Conservation (phyloP, 805 yeast species). For the Huiozyma sinensis region DNA sequence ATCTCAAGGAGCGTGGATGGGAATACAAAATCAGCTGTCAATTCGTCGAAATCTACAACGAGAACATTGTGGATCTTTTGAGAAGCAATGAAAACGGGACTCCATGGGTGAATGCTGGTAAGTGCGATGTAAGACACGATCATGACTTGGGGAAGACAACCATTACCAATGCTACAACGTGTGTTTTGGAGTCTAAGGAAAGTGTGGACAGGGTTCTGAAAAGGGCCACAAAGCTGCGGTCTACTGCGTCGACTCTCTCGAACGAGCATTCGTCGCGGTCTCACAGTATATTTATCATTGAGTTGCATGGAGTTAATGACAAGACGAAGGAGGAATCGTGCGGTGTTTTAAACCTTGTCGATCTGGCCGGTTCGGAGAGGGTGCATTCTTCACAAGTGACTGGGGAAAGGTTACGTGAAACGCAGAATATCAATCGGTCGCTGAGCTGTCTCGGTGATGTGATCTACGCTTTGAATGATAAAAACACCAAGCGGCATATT, state of each 20-base stretch:
- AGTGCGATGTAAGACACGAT: conserved; percentile 68
- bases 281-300: conserved; percentile 68
- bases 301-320: conserved; percentile 43
- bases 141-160: conserved; percentile 40
- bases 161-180: conserved; percentile 47
- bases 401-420: conserved; percentile 76
- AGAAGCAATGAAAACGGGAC: conserved; percentile 1
- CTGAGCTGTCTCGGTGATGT: conserved; percentile 86
- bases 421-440: conserved; percentile 82
- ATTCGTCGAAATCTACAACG: conserved; percentile 85
- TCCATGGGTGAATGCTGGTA: conserved; percentile 14
- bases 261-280: conserved; percentile 87
- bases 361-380: conserved; percentile 91
- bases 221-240: conserved; percentile 49
- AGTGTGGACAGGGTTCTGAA: conserved; percentile 42
- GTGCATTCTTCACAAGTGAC: conserved; percentile 60
- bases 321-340: conserved; percentile 36
- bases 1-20: conserved; percentile 50
- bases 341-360: conserved; percentile 73
- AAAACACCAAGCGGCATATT: conserved; percentile 40
- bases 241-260: conserved; percentile 72
- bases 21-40: conserved; percentile 53
- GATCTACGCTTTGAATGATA: conserved; percentile 54
- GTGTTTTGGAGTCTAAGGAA: conserved; percentile 35
- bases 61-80: conserved; percentile 61